A percentile compares a stretch with the other conserved stretches of the same genome.
Evolutionary conservation across 2,329 filamentous ascomycete species (phyloP).

Genomic region (Aspergillus sp.): DNA sequence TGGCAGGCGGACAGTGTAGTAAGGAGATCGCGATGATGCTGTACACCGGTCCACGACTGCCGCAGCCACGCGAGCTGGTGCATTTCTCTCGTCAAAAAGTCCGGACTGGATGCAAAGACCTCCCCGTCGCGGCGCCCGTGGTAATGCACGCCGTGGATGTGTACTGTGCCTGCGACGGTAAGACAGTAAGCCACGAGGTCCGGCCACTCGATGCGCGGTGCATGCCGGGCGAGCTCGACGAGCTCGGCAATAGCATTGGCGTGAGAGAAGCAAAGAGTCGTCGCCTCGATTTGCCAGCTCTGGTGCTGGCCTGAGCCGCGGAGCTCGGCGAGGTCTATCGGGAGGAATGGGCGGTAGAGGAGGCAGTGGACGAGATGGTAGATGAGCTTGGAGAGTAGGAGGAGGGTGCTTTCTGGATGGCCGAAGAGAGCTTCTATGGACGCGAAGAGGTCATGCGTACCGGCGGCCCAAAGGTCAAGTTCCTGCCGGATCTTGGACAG

Average conservation of each 20-base stretch:
- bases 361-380: slow-evolving; percentile 86
- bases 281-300: slow-evolving; percentile 90
- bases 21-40: slow-evolving; percentile 77
- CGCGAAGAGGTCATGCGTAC: slow-evolving; percentile 75
- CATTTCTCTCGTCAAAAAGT: slow-evolving; percentile 76
- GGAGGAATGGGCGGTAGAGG: slow-evolving; percentile 82
- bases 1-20: slow-evolving; percentile 78
- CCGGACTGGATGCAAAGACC: slow-evolving; percentile 63
- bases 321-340: slow-evolving; percentile 78
- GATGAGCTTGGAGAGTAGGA: slow-evolving; percentile 81
- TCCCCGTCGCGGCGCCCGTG: slow-evolving; percentile 60
- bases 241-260: slow-evolving; percentile 85
- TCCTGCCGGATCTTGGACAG: slow-evolving; percentile 84
- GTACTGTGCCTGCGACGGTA: slow-evolving; percentile 81
- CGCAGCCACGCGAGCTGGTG: slow-evolving; percentile 74
- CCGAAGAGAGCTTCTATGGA: slow-evolving; percentile 74
- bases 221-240: slow-evolving; percentile 73
- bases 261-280: slow-evolving; percentile 81
- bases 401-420: slow-evolving; percentile 72
- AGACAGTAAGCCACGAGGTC: slow-evolving; percentile 85
- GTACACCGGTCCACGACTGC: slow-evolving; percentile 73
- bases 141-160: slow-evolving; percentile 84
- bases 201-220: slow-evolving; percentile 77
- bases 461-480: slow-evolving; percentile 80
- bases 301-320: slow-evolving; percentile 80